These are phyloP conservation scores for Psilocybe azurescens DNA, from an alignment of 768 basidiomycete genomes.

Conservation along the genomic window DNA sequence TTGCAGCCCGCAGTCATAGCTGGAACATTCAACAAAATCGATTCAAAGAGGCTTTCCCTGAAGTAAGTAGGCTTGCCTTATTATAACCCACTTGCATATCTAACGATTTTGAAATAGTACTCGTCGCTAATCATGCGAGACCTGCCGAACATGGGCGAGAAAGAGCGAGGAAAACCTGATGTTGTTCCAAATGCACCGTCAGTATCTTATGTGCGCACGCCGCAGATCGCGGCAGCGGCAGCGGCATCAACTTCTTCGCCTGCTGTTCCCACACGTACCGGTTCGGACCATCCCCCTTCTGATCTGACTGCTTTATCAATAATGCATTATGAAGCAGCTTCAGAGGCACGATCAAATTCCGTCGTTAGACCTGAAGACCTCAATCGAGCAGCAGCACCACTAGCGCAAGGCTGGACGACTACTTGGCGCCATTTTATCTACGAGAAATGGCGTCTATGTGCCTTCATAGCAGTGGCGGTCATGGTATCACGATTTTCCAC, in stretches of 20 bases:
- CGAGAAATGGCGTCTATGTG: slow-evolving; percentile 89
- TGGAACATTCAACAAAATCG: slow-evolving; percentile 84
- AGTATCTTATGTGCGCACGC: slow-evolving; percentile 21
- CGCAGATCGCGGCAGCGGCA: slow-evolving; percentile 12
- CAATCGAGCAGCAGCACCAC: slow-evolving; percentile 30
- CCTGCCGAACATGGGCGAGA: slow-evolving; percentile 93
- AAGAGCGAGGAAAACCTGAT: slow-evolving; percentile 62
- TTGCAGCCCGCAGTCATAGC: slow-evolving; percentile 80
- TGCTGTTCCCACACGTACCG: slow-evolving; percentile 3
- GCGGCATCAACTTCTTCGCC: slow-evolving; percentile 11
- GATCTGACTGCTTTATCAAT: background rate
- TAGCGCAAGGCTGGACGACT: slow-evolving; percentile 57
- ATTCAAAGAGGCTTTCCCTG: slow-evolving; percentile 89
- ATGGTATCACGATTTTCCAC: slow-evolving; percentile 79
- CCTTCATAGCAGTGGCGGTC: slow-evolving; percentile 77
- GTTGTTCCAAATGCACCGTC: slow-evolving; percentile 17
- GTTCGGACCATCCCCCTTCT: slow-evolving; percentile 1
- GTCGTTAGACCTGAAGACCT: slow-evolving; percentile 20
- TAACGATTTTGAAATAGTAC: slow-evolving; percentile 52
- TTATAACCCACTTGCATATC: background rate
- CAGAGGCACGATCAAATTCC: slow-evolving; percentile 5
- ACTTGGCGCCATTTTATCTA: slow-evolving; percentile 71
- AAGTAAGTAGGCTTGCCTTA: slow-evolving; percentile 55
- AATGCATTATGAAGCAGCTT: background rate
- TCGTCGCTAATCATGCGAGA: slow-evolving; percentile 68